phyloP scores from a whole-genome alignment of 352 stramenopile species.

The Salisapilia sapeloensis region DNA sequence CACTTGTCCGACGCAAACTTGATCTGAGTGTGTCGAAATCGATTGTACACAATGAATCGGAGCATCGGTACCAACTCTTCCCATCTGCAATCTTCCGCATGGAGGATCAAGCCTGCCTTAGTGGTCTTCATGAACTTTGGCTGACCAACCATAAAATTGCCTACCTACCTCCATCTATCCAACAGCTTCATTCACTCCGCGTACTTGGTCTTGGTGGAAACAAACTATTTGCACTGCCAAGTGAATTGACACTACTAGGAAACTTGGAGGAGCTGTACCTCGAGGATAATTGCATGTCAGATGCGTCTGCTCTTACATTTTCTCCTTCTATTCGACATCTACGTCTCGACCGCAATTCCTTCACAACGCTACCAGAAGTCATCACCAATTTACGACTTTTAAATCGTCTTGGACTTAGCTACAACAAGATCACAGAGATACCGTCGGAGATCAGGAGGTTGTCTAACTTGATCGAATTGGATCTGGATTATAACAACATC shows the following conservation, averaged over 20 bases:
- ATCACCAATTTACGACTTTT: conserved; percentile 35
- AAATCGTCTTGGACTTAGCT: conserved; percentile 32
- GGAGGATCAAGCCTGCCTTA: too few species aligned
- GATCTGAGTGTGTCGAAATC: too few species aligned
- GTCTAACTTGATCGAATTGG: conserved; percentile 35
- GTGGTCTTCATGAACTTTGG: conserved; percentile 30
- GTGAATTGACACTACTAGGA: conserved; percentile 12
- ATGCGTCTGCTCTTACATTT: conserved; percentile 18
- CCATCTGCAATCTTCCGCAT: conserved; percentile 5
- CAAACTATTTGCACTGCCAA: conserved; percentile 18
- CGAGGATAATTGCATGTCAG: conserved; percentile 32
- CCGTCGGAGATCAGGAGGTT: conserved; percentile 30
- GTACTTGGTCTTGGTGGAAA: conserved; percentile 49
- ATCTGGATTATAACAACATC: conserved; percentile 48
- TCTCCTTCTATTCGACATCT: conserved; percentile 22
- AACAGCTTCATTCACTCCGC: conserved; percentile 16
- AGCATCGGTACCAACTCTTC: conserved; percentile 15
- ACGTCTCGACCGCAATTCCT: conserved; percentile 29
- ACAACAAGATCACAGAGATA: conserved; percentile 24
- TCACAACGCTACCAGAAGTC: conserved; percentile 21
- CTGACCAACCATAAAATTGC: conserved; percentile 40
- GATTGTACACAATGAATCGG: too few species aligned
- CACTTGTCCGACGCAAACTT: too few species aligned
- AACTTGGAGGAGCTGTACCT: conserved; percentile 40
- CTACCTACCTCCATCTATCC: conserved; percentile 24